Conservation (phyloP, 805 yeast genomes). For the Grigorovia jiainica region DNA sequence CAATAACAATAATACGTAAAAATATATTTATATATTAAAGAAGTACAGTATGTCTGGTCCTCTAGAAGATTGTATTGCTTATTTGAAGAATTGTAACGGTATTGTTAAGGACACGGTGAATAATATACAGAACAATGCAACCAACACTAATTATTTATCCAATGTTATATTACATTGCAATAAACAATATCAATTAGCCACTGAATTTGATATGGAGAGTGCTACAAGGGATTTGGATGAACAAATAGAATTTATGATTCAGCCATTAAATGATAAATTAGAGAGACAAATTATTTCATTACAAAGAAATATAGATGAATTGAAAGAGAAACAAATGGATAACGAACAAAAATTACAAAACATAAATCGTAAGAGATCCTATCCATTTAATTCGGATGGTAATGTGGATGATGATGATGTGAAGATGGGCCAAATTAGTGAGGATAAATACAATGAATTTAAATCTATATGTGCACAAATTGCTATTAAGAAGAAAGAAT, state of each 20-base stretch:
- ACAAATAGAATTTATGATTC: slow-evolving; percentile 25
- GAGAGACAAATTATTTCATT: slow-evolving; percentile 18
- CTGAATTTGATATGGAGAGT: slow-evolving; percentile 28
- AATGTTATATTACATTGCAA: slow-evolving; percentile 18
- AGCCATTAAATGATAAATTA: slow-evolving; percentile 19
- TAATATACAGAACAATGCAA: slow-evolving; percentile 11
- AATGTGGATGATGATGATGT: slow-evolving; percentile 10
- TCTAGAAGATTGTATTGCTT: slow-evolving; percentile 14
- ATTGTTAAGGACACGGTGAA: slow-evolving; percentile 16
- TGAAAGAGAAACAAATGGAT: slow-evolving; percentile 23
- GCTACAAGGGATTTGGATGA: slow-evolving; percentile 26
- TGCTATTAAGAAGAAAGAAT: not conserved
- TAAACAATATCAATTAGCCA: slow-evolving; percentile 22
- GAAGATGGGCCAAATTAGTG: slow-evolving; percentile 25
- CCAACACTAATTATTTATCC: slow-evolving; percentile 16
- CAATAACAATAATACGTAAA: too few relatives aligned
- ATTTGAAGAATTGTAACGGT: slow-evolving; percentile 14
- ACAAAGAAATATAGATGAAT: slow-evolving; percentile 21
- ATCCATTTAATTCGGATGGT: not conserved
- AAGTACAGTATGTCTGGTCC: slow-evolving; percentile 15
- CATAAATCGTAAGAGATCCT: not conserved
- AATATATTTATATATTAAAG: too few relatives aligned
- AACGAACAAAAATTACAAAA: slow-evolving; percentile 18
- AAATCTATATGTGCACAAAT: slow-evolving; percentile 18
- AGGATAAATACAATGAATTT: slow-evolving; percentile 24